Evolutionary conservation across 495 filamentous ascomycete species (phyloP), one percentile per base, ranked within the genome.

Genomic region (Antarctomyces pellizariae): DNA sequence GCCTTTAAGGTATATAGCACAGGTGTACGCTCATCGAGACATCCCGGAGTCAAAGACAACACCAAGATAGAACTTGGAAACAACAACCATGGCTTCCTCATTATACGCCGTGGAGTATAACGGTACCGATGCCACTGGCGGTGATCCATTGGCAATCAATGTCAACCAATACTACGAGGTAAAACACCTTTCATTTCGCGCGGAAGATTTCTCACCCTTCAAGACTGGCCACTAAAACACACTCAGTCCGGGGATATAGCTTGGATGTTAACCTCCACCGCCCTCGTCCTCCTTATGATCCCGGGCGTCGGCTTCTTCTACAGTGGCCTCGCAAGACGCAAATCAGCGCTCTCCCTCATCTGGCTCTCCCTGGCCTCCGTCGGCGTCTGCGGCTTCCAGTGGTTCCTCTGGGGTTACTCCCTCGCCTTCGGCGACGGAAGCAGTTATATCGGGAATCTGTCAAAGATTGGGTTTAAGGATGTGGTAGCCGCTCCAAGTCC

Each of bases 341-440:
- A 97, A 56, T 92, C 80, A 0, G 86, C 86, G 17, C 59, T 97
- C 24, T 92, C 83, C 16, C 61, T 93, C 33, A 80, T 97, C 52
- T 95, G 89, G 89, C 68, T 93, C 11, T 82, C 82, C n/a, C 58
- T 95, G 46, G 91, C 93, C 74, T 71, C 82, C n/a, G 69, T 74
- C 12, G 80, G 75, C 9, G 71, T 97, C 25, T 69, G 79, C 6
- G 73, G 70, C 13, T 91, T 97, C 54, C 84, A 95, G 49, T 97
- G 86, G 84, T 97, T 95, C 59, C 91, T 97, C 62, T 95, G 84
- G 86, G 86, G 86, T 20, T 95, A 84, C 47, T 91, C 80, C 2
- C 57, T 97, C 18, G 65, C 83, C 23, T 97, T 93, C 57, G 89
- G 79, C 14, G 57, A 64, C 7, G 79, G 75, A 8, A 75, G 76